Base-by-base conservation (phyloP, 208 protist species). In the Leishmania gerbilli region DNA sequence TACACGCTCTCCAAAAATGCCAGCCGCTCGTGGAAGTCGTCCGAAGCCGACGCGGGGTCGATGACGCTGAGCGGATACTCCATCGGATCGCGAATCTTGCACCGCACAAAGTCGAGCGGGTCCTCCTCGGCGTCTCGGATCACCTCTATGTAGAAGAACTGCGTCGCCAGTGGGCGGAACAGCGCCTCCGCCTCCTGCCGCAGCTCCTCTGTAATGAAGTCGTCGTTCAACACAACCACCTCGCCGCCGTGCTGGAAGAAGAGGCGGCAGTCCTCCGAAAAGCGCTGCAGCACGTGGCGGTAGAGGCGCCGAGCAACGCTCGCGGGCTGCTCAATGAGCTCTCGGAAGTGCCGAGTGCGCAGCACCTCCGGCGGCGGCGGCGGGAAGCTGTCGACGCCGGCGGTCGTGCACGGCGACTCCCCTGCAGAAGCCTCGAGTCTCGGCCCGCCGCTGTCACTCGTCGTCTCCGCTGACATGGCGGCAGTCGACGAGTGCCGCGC, bases 221-320 rank as follows among this genome's bases (percentile, higher is more conserved):
- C 92, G 79, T 96, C 93, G 88, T 98, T 96, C 62, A 98, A 67
- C 58, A 98, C 85, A 71, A 96, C 86, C 75, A 98, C 93, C 76
- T 95, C 90, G 45, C 92, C 91, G n/a, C 92, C 91, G 71, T 82
- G 76, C n/a, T 84, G 71, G 76, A 96, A 96, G 76, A 97, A 98
- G 55, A 82, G n/a, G 13, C 83, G 81, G 58, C 86, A 88, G 79
- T 96, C 91, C 11, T 89, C 69, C 8, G 91, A 89, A 84, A 90
- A 94, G 45, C 84, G 79, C 27, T 90, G 71, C 47, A 97, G 84
- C 56, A 95, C 92, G 65, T 88, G 69, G 67, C 88, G 90, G 82
- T 97, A 97, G 21, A 95, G 74, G 0, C 81, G 81, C 2, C 92
- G 92, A 34, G 87, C 88, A 15, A 89, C 68, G 69, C 94, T 94